Percentiles rank a stretch among this genome's conserved stretches.
These are phyloP conservation scores for Aquilaria agallochum DNA, from an alignment of 441 rosid genomes.

Conservation along the genomic window DNA sequence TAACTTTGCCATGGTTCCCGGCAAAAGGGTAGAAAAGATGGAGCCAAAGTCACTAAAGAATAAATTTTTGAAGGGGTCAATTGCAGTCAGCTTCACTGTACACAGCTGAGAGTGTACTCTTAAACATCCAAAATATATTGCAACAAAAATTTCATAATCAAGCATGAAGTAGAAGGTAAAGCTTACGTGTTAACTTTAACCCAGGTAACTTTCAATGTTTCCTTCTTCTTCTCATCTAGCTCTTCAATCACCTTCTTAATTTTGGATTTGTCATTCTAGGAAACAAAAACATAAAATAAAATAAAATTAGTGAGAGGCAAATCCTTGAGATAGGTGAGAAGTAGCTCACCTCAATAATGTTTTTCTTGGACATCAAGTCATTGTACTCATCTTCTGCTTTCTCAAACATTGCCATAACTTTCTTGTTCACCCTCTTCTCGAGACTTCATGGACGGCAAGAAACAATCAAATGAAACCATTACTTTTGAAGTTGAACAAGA, in stretches of 20 bases:
- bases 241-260: slow-evolving; percentile 96
- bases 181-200: slow-evolving; percentile 90
- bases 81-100: not conserved
- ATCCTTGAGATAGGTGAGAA: slow-evolving; percentile 13
- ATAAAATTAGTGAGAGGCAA: slow-evolving; percentile 18
- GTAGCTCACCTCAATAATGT: slow-evolving; percentile 79
- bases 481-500: no score
- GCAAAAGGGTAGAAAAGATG: slow-evolving; percentile 92
- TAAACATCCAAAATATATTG: slow-evolving; percentile 1
- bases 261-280: slow-evolving; percentile 90
- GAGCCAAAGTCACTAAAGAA: slow-evolving; percentile 89
- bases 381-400: slow-evolving; percentile 99
- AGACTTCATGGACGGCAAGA: slow-evolving; percentile 49
- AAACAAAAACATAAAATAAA: slow-evolving; percentile 9
- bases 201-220: slow-evolving; percentile 97
- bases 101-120: slow-evolving; percentile 1
- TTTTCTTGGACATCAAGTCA: slow-evolving; percentile 92
- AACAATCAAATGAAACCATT: slow-evolving; percentile 2
- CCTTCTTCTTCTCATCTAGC: slow-evolving; percentile 99
- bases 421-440: slow-evolving; percentile 98
- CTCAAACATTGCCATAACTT: slow-evolving; percentile 99
- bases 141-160: not conserved
- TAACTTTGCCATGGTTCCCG: slow-evolving; percentile 96
- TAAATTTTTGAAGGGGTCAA: slow-evolving; percentile 3
- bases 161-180: slow-evolving; percentile 1